Conservation (phyloP, 176 grass and related monocot genomes). For the Oryza punctata region DNA sequence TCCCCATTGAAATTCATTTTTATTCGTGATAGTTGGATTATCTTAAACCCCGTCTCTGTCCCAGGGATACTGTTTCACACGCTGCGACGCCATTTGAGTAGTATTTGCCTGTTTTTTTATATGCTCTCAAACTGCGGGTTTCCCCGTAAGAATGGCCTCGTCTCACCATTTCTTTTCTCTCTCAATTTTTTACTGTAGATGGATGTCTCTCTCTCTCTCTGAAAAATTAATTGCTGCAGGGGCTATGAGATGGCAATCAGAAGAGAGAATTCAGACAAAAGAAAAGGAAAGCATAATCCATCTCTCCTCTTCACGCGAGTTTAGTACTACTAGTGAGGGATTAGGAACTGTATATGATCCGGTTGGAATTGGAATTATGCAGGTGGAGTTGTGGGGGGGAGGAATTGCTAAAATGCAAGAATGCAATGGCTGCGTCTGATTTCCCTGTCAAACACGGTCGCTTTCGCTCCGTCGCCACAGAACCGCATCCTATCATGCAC, state of each 20-base stretch:
- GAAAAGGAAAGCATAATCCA: background rate
- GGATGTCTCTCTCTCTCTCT: too few relatives aligned
- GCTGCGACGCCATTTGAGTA: background rate
- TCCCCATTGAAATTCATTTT: background rate
- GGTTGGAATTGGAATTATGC: background rate
- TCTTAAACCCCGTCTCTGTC: background rate
- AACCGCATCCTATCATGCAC: background rate
- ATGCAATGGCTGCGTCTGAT: background rate
- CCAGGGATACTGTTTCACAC: background rate
- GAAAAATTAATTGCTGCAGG: background rate
- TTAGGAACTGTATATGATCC: background rate
- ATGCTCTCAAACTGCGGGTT: background rate
- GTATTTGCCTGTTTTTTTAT: background rate
- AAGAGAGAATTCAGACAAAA: too few relatives aligned
- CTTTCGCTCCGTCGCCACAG: background rate
- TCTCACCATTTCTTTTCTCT: too few relatives aligned
- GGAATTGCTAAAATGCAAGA: background rate
- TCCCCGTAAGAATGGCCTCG: background rate
- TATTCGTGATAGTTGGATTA: background rate
- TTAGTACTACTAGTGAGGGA: background rate
- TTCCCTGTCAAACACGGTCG: background rate
- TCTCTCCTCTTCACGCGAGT: background rate
- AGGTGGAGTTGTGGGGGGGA: background rate
- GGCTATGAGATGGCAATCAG: background rate
- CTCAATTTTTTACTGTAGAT: too few relatives aligned